Evolutionary conservation across 2,329 filamentous ascomycete species (phyloP).

Genomic region (Bipolaris oryzae): DNA sequence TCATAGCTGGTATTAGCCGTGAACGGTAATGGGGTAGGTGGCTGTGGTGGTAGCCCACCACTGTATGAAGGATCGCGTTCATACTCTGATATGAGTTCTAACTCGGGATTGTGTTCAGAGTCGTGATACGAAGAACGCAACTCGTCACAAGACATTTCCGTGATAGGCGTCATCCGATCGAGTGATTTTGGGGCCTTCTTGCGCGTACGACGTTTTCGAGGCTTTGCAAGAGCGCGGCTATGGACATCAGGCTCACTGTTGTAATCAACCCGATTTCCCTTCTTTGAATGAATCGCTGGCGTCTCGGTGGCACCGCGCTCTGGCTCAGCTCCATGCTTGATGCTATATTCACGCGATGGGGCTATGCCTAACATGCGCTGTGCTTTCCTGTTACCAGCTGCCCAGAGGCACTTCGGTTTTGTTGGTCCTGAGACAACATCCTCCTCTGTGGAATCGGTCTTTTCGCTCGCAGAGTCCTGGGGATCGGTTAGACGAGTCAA

Average conservation of each 20-base stretch:
- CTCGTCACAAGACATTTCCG: constrained; percentile 29
- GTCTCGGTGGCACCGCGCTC: background rate
- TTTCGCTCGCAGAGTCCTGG: constrained; percentile 8
- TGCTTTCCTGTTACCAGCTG: constrained; percentile 17
- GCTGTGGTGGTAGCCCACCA: constrained; percentile 4
- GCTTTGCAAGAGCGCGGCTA: background rate
- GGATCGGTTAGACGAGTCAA: constrained; percentile 2
- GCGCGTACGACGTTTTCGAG: constrained; percentile 12
- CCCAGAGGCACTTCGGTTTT: constrained; percentile 16
- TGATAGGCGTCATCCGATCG: constrained; percentile 34
- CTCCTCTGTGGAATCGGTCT: constrained; percentile 20
- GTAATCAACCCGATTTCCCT: constrained; percentile 11
- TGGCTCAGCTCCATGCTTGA: constrained; percentile 8
- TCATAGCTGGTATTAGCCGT: constrained; percentile 5
- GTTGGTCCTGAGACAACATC: constrained; percentile 8
- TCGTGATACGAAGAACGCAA: constrained; percentile 15
- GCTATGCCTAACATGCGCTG: constrained; percentile 21
- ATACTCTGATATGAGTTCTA: constrained; percentile 29
- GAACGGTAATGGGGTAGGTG: constrained; percentile 2
- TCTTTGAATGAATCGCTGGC: background rate
- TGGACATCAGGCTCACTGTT: constrained; percentile 18
- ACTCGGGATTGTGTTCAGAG: constrained; percentile 19
- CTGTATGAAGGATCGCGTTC: constrained; percentile 4
- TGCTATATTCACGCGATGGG: constrained; percentile 9
- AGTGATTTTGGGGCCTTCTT: constrained; percentile 24